Base-by-base conservation (phyloP, 2,329 filamentous ascomycete species). In the Botryotinia narcissicola region DNA sequence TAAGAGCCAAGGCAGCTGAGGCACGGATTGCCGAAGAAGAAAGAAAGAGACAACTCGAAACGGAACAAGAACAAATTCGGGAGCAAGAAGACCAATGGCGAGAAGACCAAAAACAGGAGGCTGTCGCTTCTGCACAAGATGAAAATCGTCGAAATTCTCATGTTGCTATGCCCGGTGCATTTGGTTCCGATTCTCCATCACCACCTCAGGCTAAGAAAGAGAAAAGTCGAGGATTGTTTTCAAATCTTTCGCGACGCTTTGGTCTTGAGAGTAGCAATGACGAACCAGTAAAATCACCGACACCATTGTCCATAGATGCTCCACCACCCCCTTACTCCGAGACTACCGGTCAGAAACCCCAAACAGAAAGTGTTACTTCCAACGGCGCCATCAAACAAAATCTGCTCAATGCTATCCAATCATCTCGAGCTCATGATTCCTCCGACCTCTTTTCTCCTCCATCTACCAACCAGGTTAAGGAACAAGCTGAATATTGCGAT, bases 401-500 rank as follows among this genome's bases (percentile, higher is more conserved):
- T 78, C 86, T 97, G 8, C 85, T 92, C 61, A 92, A 91, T 73
- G 94, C 95, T 4, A 91, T 97, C 80, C 88, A 92, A 77, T 89
- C 93, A 12, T 93, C 93, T 35, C 89, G 94, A 54, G 86, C 94
- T 1, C 91, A 95, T 81, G 91, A 93, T 75, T 93, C 93, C 1
- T 87, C 89, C 25, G 84, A 85, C 18, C 83, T 97, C n/a, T 95
- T 93, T 83, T 90, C 89, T 5, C 88, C 89, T 35, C 93, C 93
- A 0, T 84, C 89, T 71, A 91, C 92, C 51, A 91, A 89, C 75
- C 84, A 91, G 69, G 90, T 97, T 77, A 92, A 92, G 80, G 94
- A 97, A 81, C 92, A 93, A 77, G 89, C 91, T 57, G 92, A 92
- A 0, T 97, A 97, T 83, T 98, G 95, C 81, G 95, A 98, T 83